phyloP scores from a whole-genome alignment of 495 filamentous ascomycete species.

The Immersiella caudata region DNA sequence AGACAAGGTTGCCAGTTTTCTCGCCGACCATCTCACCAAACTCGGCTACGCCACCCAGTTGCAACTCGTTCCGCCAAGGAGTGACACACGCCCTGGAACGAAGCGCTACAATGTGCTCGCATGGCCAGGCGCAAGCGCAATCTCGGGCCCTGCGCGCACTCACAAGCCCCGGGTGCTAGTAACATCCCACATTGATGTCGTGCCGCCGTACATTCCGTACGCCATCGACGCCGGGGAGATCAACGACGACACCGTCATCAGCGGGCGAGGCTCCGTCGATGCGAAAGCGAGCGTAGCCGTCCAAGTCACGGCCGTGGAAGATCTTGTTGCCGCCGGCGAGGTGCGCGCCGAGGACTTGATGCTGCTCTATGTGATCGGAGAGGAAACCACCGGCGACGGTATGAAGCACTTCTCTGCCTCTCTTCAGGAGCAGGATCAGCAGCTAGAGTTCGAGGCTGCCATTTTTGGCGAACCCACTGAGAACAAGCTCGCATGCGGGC shows the following conservation, averaged over 20 bases:
- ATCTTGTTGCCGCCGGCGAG: slow-evolving; percentile 52
- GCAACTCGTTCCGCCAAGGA: slow-evolving; percentile 63
- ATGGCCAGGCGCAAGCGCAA: slow-evolving; percentile 53
- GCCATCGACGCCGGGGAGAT: slow-evolving; percentile 45
- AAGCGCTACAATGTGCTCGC: slow-evolving; percentile 73
- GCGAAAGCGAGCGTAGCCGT: slow-evolving; percentile 87
- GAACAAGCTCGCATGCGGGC: slow-evolving; percentile 79
- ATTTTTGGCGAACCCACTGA: slow-evolving; percentile 95
- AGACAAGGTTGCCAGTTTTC: slow-evolving; percentile 64
- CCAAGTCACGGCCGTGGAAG: slow-evolving; percentile 68
- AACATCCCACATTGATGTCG: slow-evolving; percentile 72
- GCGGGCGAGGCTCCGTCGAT: slow-evolving; percentile 84
- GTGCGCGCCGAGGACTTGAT: slow-evolving; percentile 56
- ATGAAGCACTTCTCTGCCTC: slow-evolving; percentile 70
- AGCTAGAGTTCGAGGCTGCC: slow-evolving; percentile 51
- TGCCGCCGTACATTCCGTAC: slow-evolving; percentile 75
- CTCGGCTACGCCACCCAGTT: slow-evolving; percentile 56
- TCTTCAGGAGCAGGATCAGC: slow-evolving; percentile 50
- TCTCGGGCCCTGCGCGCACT: slow-evolving; percentile 37
- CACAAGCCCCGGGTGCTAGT: slow-evolving; percentile 65
- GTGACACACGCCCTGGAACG: slow-evolving; percentile 48
- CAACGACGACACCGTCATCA: slow-evolving; percentile 32
- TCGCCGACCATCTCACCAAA: slow-evolving; percentile 64
- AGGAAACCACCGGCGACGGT: slow-evolving; percentile 81
- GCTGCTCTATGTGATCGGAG: slow-evolving; percentile 87